Percentiles rank a stretch among this genome's conserved stretches.
phyloP scores from a whole-genome alignment of 1,139 yeast species.

The Lodderomyces pseudojiufengensis region DNA sequence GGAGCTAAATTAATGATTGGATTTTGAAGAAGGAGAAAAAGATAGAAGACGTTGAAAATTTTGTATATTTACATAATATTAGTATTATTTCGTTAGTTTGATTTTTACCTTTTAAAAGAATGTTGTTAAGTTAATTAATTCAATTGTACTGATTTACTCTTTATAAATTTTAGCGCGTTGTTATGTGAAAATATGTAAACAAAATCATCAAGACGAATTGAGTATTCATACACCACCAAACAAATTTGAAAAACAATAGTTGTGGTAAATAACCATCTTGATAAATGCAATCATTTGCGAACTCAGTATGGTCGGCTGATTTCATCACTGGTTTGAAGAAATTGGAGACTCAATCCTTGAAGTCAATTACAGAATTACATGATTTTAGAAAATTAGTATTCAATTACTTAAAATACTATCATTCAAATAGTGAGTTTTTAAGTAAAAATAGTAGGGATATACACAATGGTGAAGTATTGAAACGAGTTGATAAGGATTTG shows the following conservation, averaged over 20 bases:
- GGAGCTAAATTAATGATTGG: slow-evolving; percentile 61
- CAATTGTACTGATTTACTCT: too few relatives aligned
- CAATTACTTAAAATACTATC: slow-evolving; percentile 35
- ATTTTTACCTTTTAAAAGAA: too few relatives aligned
- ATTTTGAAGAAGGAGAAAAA: slow-evolving; percentile 16
- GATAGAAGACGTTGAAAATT: slow-evolving; percentile 1
- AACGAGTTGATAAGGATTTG: slow-evolving; percentile 3
- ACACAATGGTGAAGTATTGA: slow-evolving; percentile 17
- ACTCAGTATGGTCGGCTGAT: slow-evolving; percentile 45
- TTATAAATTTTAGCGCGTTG: too few relatives aligned
- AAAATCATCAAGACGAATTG: too few relatives aligned
- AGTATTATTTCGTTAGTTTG: too few relatives aligned
- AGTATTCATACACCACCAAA: too few relatives aligned
- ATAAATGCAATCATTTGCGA: slow-evolving; percentile 40
- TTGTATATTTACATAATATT: background rate
- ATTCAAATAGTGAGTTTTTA: slow-evolving; percentile 35
- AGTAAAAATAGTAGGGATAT: slow-evolving; percentile 26
- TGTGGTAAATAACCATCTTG: too few relatives aligned
- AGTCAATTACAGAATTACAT: slow-evolving; percentile 39
- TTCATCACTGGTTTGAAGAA: slow-evolving; percentile 34
- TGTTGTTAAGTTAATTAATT: too few relatives aligned
- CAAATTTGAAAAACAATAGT: too few relatives aligned
- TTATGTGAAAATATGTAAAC: too few relatives aligned
- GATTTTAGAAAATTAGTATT: slow-evolving; percentile 40
- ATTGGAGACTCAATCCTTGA: slow-evolving; percentile 28